Percentiles rank a stretch among this genome's conserved stretches.
phyloP scores from a whole-genome alignment of 1,284 basidiomycete genomes.

The Heterobasidion irregulare region DNA sequence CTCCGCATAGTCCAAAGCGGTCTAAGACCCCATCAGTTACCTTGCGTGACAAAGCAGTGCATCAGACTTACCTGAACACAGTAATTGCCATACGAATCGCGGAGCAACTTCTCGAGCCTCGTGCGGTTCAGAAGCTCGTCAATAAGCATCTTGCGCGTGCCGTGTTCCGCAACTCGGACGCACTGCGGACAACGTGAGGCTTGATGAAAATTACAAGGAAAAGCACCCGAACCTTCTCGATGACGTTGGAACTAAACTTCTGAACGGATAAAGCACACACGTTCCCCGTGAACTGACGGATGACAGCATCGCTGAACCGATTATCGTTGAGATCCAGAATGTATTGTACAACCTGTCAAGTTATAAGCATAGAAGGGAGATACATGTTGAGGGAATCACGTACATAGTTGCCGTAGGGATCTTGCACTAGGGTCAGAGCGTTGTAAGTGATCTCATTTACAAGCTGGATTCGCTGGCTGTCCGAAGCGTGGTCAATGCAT shows the following conservation, averaged over 20 bases:
- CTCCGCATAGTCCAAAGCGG: slow-evolving; percentile 93
- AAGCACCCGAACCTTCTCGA: slow-evolving; percentile 66
- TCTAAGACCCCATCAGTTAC: slow-evolving; percentile 37
- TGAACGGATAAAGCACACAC: slow-evolving; percentile 97
- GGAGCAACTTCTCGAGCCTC: slow-evolving; percentile 89
- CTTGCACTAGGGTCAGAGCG: slow-evolving; percentile 95
- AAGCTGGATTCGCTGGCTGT: slow-evolving; percentile 91
- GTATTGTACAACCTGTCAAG: slow-evolving; percentile 83
- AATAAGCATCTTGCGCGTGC: slow-evolving; percentile 89
- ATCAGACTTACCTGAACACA: slow-evolving; percentile 67
- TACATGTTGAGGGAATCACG: slow-evolving; percentile 20
- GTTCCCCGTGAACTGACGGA: slow-evolving; percentile 96
- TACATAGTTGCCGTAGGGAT: slow-evolving; percentile 96
- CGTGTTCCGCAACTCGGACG: slow-evolving; percentile 94
- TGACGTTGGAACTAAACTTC: slow-evolving; percentile 96
- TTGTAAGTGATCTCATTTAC: slow-evolving; percentile 99
- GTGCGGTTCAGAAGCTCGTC: slow-evolving; percentile 94
- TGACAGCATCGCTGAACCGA: slow-evolving; percentile 95
- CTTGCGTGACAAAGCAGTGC: slow-evolving; percentile 3
- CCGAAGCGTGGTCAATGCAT: slow-evolving; percentile 97
- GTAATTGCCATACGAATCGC: slow-evolving; percentile 94
- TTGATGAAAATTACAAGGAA: slow-evolving; percentile 1
- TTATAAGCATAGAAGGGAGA: slow-evolving; percentile 1
- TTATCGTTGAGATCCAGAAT: slow-evolving; percentile 98
- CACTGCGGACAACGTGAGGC: slow-evolving; percentile 48